These are phyloP conservation scores for Licmophora abbreviata DNA, from an alignment of 108 stramenopile genomes.

Conservation along the genomic window DNA sequence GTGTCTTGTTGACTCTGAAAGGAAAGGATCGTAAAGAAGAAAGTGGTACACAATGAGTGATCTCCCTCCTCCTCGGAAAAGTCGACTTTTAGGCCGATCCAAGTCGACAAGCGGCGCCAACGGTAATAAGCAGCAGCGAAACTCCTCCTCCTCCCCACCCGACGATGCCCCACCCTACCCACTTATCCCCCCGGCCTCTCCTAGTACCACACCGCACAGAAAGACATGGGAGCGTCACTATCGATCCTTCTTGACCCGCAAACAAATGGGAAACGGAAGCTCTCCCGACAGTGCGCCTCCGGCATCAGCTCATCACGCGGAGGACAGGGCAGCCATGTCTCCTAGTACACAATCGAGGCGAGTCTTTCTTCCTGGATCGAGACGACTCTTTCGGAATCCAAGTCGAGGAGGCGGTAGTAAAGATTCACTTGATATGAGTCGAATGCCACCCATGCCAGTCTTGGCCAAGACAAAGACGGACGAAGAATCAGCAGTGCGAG, in stretches of 20 bases:
- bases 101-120: no score
- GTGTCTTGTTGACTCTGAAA: no score
- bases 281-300: not conserved
- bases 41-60: no score
- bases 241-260: conserved; percentile 39
- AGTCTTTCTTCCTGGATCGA: conserved; percentile 7
- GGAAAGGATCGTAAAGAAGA: no score
- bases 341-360: conserved; percentile 2
- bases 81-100: no score
- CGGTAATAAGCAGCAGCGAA: no score
- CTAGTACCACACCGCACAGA: conserved; percentile 36
- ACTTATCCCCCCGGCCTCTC: no score
- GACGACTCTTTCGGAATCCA: conserved; percentile 1
- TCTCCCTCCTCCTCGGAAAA: no score
- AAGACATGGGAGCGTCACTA: conserved; percentile 60
- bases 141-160: no score
- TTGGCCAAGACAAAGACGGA: conserved; percentile 1
- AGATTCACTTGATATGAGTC: not conserved
- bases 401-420: not conserved
- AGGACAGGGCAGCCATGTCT: not conserved
- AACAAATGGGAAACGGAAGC: conserved; percentile 10
- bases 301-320: not conserved
- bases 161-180: no score
- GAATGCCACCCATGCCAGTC: not conserved
- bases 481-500: conserved; percentile 3